Conservation (phyloP, 768 basidiomycete genomes). For the Sporobolomyces pararoseus region DNA sequence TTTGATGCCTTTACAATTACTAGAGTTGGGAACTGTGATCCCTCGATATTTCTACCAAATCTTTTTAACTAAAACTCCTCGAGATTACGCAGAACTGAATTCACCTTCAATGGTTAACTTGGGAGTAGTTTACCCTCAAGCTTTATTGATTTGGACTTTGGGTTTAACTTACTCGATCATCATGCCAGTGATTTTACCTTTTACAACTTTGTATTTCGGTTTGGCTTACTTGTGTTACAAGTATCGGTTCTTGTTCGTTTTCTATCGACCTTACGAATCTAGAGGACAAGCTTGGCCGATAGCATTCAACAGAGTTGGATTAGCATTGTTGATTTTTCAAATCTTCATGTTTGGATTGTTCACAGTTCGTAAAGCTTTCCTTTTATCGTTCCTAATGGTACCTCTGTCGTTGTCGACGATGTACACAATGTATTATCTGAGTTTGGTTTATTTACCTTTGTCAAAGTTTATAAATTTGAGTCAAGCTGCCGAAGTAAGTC, state of each 20-base stretch:
- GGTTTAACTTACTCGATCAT: constrained; percentile 92
- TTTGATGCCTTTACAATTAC: constrained; percentile 85
- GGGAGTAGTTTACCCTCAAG: constrained; percentile 88
- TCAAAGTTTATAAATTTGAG: constrained; percentile 80
- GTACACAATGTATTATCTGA: constrained; percentile 75
- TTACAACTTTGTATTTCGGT: constrained; percentile 96
- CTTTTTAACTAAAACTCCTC: constrained; percentile 80
- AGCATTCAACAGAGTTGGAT: constrained; percentile 84
- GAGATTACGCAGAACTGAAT: constrained; percentile 94
- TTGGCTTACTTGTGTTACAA: constrained; percentile 94
- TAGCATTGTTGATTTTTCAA: constrained; percentile 88
- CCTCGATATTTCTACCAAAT: constrained; percentile 69
- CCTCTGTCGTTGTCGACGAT: constrained; percentile 74
- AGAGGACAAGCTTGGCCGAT: constrained; percentile 97
- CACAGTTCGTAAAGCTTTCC: constrained; percentile 62
- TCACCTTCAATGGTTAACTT: constrained; percentile 98
- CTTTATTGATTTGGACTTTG: constrained; percentile 91
- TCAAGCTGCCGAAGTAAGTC: constrained; percentile 66
- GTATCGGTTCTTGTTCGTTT: constrained; percentile 83
- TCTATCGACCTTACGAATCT: constrained; percentile 89
- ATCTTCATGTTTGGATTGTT: constrained; percentile 89
- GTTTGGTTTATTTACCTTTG: constrained; percentile 64
- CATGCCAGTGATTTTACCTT: constrained; percentile 88
- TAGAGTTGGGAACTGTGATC: constrained; percentile 84
- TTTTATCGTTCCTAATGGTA: constrained; percentile 62